These are phyloP conservation scores for Coprinopsis strossmayeri DNA, from an alignment of 768 basidiomycete species.

Conservation along the genomic window DNA sequence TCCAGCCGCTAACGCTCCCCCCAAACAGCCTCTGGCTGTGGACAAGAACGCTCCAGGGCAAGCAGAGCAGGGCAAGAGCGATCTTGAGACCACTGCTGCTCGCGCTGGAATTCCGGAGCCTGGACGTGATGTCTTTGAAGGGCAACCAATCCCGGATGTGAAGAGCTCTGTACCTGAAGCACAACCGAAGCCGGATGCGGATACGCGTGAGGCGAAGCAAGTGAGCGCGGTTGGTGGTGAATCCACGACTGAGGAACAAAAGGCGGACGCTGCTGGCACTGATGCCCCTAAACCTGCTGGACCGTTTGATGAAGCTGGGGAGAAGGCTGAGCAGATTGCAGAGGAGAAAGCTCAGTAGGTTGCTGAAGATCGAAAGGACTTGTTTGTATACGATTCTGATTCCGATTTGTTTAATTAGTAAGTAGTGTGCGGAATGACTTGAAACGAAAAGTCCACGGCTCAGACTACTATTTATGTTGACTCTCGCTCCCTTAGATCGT, in stretches of 20 bases:
- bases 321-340: conserved; percentile 34
- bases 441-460: too few species aligned
- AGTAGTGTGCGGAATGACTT: too few species aligned
- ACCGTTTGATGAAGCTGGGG: conserved; percentile 41
- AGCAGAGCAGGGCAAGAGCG: conserved; percentile 12
- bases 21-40: conserved; percentile 12
- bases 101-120: conserved; percentile 59
- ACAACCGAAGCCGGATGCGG: conserved; percentile 19
- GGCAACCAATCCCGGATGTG: conserved; percentile 25
- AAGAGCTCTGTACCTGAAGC: conserved; percentile 3
- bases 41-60: conserved; percentile 4
- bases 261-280: conserved; percentile 3
- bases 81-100: conserved; percentile 25
- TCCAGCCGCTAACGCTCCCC: background rate
- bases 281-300: conserved; percentile 19
- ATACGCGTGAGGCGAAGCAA: conserved; percentile 24
- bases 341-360: conserved; percentile 17
- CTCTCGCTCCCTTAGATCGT: background rate
- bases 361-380: conserved; percentile 5
- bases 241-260: background rate
- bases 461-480: too few species aligned
- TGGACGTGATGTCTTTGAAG: conserved; percentile 68
- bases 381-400: background rate
- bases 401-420: too few species aligned
- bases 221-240: conserved; percentile 27